Conservation (phyloP, 768 basidiomycete genomes). For the Lentinula sp. region DNA sequence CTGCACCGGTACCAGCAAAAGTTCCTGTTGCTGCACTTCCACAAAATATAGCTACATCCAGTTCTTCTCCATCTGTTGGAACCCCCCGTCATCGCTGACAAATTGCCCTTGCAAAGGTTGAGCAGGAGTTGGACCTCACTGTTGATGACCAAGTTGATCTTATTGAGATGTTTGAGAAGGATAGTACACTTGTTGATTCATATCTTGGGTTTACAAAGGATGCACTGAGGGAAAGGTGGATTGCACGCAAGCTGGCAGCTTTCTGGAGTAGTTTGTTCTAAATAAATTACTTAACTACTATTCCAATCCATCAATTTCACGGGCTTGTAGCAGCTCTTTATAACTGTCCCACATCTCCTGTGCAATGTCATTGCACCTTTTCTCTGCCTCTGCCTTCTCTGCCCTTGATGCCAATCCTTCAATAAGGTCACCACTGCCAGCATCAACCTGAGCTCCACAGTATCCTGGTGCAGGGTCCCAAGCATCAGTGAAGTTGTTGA, state of each 20-base stretch:
- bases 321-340: constrained; percentile 1
- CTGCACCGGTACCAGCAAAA: too few relatives aligned
- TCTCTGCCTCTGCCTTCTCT: too few relatives aligned
- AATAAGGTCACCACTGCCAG: constrained; percentile 6
- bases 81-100: too few relatives aligned
- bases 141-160: background rate
- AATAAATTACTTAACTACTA: too few relatives aligned
- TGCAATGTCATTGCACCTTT: constrained; percentile 19
- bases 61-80: too few relatives aligned
- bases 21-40: too few relatives aligned
- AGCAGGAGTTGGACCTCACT: background rate
- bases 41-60: too few relatives aligned
- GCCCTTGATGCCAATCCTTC: too few relatives aligned
- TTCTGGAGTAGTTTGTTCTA: too few relatives aligned
- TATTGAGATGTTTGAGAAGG: background rate
- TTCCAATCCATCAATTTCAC: background rate
- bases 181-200: background rate
- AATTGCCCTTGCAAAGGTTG: background rate
- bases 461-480: constrained; percentile 1
- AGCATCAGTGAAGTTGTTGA: background rate
- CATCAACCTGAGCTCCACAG: constrained; percentile 1
- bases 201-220: background rate
- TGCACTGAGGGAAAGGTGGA: too few relatives aligned
- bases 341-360: constrained; percentile 24
- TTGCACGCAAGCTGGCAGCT: too few relatives aligned